Conservation (phyloP, 371 early-diverging fungal species). For the Haplosporangium sp. region DNA sequence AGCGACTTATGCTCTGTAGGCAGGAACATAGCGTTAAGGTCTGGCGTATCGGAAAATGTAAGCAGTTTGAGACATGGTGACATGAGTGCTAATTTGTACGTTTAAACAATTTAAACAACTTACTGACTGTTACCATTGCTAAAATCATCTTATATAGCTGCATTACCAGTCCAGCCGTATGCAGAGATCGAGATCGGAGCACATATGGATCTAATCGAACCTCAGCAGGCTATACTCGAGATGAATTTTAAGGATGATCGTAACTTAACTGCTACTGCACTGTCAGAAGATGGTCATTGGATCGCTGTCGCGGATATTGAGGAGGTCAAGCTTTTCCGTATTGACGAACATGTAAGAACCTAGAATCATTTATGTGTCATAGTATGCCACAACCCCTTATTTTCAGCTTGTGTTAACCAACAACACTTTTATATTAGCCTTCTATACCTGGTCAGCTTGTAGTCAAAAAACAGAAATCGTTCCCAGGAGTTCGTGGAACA, state of each 20-base stretch:
- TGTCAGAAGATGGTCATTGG: slow-evolving; percentile 89
- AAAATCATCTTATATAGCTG: slow-evolving; percentile 21
- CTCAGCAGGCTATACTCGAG: slow-evolving; percentile 72
- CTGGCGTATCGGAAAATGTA: slow-evolving; percentile 81
- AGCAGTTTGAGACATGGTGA: background rate
- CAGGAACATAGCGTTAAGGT: slow-evolving; percentile 74
- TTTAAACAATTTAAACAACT: too few relatives aligned
- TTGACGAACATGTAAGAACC: slow-evolving; percentile 64
- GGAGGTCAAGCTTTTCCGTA: slow-evolving; percentile 75
- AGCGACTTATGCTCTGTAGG: slow-evolving; percentile 70
- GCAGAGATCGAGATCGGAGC: slow-evolving; percentile 52
- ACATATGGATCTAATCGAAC: slow-evolving; percentile 67
- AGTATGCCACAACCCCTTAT: too few relatives aligned
- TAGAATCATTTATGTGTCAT: too few relatives aligned
- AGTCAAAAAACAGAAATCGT: slow-evolving; percentile 65
- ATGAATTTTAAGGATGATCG: slow-evolving; percentile 71
- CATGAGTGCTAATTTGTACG: background rate
- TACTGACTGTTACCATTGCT: background rate
- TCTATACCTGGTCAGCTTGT: slow-evolving; percentile 59
- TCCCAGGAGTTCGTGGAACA: slow-evolving; percentile 57
- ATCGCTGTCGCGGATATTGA: slow-evolving; percentile 87
- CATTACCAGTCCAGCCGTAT: slow-evolving; percentile 44
- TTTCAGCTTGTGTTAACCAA: too few relatives aligned
- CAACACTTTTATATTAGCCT: slow-evolving; percentile 23
- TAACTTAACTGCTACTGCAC: slow-evolving; percentile 77